These are phyloP conservation scores for Microdochium paspali DNA, from an alignment of 2,329 filamentous ascomycete species.

Conservation along the genomic window DNA sequence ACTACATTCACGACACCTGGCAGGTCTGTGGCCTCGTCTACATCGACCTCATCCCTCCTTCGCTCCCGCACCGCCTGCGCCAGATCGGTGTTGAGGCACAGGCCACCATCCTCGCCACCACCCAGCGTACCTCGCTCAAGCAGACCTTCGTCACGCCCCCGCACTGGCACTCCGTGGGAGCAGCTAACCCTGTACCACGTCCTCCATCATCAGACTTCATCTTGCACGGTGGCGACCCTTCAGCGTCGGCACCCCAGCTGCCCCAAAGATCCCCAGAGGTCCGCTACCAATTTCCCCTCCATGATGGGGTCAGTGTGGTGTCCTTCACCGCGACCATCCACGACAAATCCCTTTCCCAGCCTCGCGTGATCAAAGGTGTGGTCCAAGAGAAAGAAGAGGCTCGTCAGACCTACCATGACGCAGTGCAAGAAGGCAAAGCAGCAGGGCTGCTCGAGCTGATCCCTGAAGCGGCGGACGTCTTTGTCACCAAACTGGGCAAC, in stretches of 20 bases:
- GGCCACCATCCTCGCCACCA: neutral
- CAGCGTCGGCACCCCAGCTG: conserved; percentile 12
- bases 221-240: neutral
- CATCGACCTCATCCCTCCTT: neutral
- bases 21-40: neutral
- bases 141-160: conserved; percentile 55
- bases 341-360: conserved; percentile 9
- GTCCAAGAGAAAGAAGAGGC: conserved; percentile 60
- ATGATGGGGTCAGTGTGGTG: conserved; percentile 62
- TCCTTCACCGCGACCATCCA: conserved; percentile 57
- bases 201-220: neutral
- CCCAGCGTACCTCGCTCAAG: conserved; percentile 33
- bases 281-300: conserved; percentile 61
- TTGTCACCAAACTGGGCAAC: conserved; percentile 59
- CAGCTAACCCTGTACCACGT: neutral
- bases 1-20: neutral
- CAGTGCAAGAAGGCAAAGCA: conserved; percentile 46
- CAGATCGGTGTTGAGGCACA: conserved; percentile 1
- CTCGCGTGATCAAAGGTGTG: conserved; percentile 48
- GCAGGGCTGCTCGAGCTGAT: conserved; percentile 59
- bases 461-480: conserved; percentile 51
- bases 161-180: neutral
- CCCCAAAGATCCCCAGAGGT: conserved; percentile 39
- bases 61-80: neutral
- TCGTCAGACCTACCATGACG: conserved; percentile 46